Percentiles rank a stretch among this genome's conserved stretches.
These are phyloP conservation scores for Diaporthe humulicola DNA, from an alignment of 2,329 filamentous ascomycete genomes.

Conservation along the genomic window DNA sequence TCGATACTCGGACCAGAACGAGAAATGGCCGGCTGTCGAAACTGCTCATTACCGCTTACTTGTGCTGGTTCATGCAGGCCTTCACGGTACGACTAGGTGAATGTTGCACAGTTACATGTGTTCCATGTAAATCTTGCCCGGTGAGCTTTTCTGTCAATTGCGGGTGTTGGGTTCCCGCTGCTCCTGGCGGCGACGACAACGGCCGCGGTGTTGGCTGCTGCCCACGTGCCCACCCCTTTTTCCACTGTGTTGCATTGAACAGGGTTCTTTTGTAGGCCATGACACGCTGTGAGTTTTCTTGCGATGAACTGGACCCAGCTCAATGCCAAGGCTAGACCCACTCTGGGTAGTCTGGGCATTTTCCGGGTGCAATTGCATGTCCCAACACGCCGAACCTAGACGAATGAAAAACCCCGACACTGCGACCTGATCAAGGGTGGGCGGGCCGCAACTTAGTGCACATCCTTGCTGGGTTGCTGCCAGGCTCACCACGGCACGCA, in stretches of 20 bases:
- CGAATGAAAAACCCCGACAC: conserved; percentile 13
- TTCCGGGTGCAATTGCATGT: conserved; percentile 6
- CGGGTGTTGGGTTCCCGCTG: not conserved
- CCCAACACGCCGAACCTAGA: conserved; percentile 15
- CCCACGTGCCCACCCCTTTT: conserved; percentile 28
- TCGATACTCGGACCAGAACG: not conserved
- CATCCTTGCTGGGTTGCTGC: conserved; percentile 2
- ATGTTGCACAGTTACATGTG: not conserved
- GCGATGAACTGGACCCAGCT: conserved; percentile 12
- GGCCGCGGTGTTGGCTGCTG: not conserved
- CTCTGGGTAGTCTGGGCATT: not conserved
- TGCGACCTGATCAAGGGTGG: conserved; percentile 11
- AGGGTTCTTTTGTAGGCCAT: conserved; percentile 30
- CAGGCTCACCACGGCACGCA: too few species aligned
- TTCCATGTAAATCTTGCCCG: conserved; percentile 4
- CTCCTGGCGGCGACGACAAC: not conserved
- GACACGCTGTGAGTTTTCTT: conserved; percentile 18
- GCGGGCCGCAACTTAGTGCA: conserved; percentile 32
- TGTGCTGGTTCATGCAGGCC: not conserved
- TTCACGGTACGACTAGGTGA: not conserved
- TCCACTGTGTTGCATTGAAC: conserved; percentile 30
- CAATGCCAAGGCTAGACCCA: conserved; percentile 16
- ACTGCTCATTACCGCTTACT: not conserved
- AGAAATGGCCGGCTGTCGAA: not conserved
- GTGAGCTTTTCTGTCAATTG: not conserved